These are phyloP conservation scores for Kwoniella bestiolae DNA, from an alignment of 768 basidiomycete species.

Conservation along the genomic window DNA sequence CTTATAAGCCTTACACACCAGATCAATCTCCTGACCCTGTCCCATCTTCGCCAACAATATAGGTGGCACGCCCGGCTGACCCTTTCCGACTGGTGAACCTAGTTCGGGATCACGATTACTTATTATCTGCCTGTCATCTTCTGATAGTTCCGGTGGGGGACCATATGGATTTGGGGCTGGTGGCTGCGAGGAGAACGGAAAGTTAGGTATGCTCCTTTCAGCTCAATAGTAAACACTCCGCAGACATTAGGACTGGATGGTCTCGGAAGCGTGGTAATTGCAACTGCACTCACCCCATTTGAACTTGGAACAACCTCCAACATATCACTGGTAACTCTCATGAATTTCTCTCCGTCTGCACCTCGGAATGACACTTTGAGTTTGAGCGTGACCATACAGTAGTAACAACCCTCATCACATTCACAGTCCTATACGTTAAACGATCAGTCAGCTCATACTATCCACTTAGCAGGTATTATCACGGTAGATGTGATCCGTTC, in stretches of 20 bases:
- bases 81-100: conserved; percentile 82
- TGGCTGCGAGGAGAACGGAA: conserved; percentile 20
- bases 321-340: conserved; percentile 87
- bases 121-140: conserved; percentile 68
- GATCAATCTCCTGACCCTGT: conserved; percentile 86
- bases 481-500: too few species aligned
- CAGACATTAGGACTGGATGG: neutral
- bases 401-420: conserved; percentile 79
- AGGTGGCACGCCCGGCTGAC: conserved; percentile 65
- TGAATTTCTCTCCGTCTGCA: conserved; percentile 65
- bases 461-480: conserved; percentile 47
- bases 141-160: conserved; percentile 40
- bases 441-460: conserved; percentile 7
- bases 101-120: conserved; percentile 74
- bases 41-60: conserved; percentile 89
- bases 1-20: conserved; percentile 90
- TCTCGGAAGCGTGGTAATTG: too few species aligned
- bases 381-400: conserved; percentile 80
- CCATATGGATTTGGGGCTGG: conserved; percentile 44
- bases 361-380: conserved; percentile 73
- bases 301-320: conserved; percentile 46
- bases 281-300: conserved; percentile 38
- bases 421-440: conserved; percentile 78
- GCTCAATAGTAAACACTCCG: too few species aligned
- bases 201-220: too few species aligned